Evolutionary conservation across 2,329 filamentous ascomycete species (phyloP), one percentile per base, ranked within the genome.

Genomic region (Onygena corvina): DNA sequence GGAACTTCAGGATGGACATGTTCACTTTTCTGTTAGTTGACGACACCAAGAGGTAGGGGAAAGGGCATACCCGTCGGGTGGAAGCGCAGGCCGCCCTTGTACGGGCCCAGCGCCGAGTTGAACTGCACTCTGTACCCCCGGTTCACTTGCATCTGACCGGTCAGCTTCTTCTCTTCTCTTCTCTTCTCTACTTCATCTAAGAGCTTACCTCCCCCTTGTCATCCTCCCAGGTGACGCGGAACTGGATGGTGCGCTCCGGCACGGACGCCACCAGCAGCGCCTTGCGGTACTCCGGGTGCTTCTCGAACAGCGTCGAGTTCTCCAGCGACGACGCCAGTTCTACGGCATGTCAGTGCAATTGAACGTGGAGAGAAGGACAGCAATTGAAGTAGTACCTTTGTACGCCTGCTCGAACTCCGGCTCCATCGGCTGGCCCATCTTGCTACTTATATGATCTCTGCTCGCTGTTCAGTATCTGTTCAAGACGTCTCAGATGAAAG

Each of bases 361-460:
- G 23, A 33, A 33, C 9, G 9, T 11, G 9, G 30, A 33, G 14
- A 11, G 30, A 2, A 2, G n/a, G n/a, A n/a, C n/a, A 12, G 35
- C 11, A n/a, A 8, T 8, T 16, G 16, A 40, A 18, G 12, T 18
- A 18, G 18, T 8, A 93, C 87, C 87, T 70, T 88, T 86, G 80
- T 94, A 94, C 64, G 90, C 90, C 80, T 96, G 90, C 81, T 95
- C 82, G 75, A 96, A 96, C 76, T 98, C 90, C 64, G 92, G 90
- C 80, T 96, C 90, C 11, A 29, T 29, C 27, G 27, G 27, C 5
- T 29, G 27, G 27, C 27, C 34, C 18, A 36, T 6, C 18, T 36
- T 8, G 34, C 16, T 18, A 16, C n/a, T n/a, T n/a, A n/a, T n/a
- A n/a, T n/a, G n/a, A n/a, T n/a, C n/a, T n/a, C n/a, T n/a, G n/a